These are phyloP conservation scores for Russula sp. DNA, from an alignment of 768 basidiomycete genomes.

Conservation along the genomic window DNA sequence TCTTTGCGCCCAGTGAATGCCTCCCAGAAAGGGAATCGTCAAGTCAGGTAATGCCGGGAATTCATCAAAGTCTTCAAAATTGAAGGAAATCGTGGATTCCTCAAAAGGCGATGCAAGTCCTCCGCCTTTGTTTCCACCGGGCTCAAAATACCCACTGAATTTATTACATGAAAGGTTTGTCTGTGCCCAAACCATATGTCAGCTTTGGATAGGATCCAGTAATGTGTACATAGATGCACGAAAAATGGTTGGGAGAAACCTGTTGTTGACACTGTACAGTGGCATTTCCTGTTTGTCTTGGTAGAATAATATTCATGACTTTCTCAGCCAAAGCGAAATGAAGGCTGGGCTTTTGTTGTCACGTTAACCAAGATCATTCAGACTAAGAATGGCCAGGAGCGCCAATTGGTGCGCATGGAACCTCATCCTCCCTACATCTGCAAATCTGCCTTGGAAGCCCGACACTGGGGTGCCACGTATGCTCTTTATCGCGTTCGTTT, in stretches of 20 bases:
- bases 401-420: conserved; percentile 61
- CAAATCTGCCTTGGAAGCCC: conserved; percentile 70
- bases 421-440: conserved; percentile 65
- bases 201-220: neutral
- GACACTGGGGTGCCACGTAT: conserved; percentile 87
- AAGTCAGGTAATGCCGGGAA: conserved; percentile 90
- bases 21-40: conserved; percentile 68
- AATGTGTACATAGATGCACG: conserved; percentile 53
- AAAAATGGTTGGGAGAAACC: conserved; percentile 89
- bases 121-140: conserved; percentile 64
- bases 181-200: neutral
- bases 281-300: neutral
- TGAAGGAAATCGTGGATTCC: neutral
- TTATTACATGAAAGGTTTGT: conserved; percentile 69
- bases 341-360: conserved; percentile 59
- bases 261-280: conserved; percentile 59
- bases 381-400: conserved; percentile 49
- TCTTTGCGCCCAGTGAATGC: too few species aligned
- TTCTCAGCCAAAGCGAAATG: conserved; percentile 38
- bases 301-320: conserved; percentile 9
- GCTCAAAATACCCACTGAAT: conserved; percentile 77
- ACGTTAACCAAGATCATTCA: conserved; percentile 60
- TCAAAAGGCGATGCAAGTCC: conserved; percentile 29
- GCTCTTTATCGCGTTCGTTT: conserved; percentile 77
- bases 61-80: conserved; percentile 47